phyloP scores from a whole-genome alignment of 2,329 filamentous ascomycete species.

The Chalara sp. region DNA sequence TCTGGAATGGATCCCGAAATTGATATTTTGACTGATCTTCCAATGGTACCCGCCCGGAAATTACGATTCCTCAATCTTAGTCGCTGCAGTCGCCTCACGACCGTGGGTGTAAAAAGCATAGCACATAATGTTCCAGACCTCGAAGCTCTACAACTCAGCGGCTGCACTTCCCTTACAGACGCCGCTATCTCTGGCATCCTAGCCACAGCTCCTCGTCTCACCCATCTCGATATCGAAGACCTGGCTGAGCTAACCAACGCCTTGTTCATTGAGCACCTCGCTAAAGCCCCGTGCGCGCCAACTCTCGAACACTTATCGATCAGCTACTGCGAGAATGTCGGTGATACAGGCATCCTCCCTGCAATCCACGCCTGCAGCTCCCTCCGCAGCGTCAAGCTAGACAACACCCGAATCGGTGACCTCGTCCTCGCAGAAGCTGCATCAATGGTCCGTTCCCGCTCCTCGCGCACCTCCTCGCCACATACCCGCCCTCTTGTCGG shows the following conservation, averaged over 20 bases:
- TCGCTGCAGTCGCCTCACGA: slow-evolving; percentile 68
- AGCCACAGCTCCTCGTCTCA: slow-evolving; percentile 68
- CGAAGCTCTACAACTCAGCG: slow-evolving; percentile 76
- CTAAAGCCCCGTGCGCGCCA: slow-evolving; percentile 66
- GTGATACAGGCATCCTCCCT: slow-evolving; percentile 77
- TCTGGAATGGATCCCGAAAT: slow-evolving; percentile 71
- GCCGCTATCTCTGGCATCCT: slow-evolving; percentile 65
- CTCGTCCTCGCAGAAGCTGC: slow-evolving; percentile 80
- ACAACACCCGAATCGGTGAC: slow-evolving; percentile 89
- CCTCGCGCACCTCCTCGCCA: slow-evolving; percentile 25
- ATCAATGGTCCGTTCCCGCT: slow-evolving; percentile 65
- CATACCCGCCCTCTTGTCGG: slow-evolving; percentile 35
- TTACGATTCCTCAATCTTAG: slow-evolving; percentile 82
- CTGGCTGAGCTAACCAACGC: slow-evolving; percentile 70
- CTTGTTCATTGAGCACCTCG: slow-evolving; percentile 64
- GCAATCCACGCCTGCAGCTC: slow-evolving; percentile 68
- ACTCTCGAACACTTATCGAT: slow-evolving; percentile 75
- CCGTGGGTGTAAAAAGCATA: slow-evolving; percentile 62
- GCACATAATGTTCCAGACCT: slow-evolving; percentile 71
- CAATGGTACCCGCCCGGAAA: slow-evolving; percentile 69
- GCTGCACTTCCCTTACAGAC: slow-evolving; percentile 70
- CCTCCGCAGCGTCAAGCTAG: slow-evolving; percentile 72
- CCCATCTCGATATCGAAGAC: slow-evolving; percentile 86
- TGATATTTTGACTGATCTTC: slow-evolving; percentile 70
- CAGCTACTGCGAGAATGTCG: slow-evolving; percentile 81